Conservation (phyloP, 2,329 filamentous ascomycete species). For the Cladosporium sp. region DNA sequence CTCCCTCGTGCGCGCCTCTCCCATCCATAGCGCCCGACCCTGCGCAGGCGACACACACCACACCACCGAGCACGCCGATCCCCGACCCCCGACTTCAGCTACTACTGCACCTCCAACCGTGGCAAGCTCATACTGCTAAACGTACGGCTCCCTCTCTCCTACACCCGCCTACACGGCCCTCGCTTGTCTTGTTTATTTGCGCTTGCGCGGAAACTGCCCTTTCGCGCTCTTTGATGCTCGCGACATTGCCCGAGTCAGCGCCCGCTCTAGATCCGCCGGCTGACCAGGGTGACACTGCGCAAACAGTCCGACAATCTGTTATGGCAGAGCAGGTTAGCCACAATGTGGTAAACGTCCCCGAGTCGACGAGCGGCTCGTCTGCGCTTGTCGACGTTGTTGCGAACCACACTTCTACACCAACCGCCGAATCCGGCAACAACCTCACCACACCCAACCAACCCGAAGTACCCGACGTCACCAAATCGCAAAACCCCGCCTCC, state of each 20-base stretch:
- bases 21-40: not conserved
- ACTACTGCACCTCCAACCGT: conserved; percentile 3
- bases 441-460: conserved; percentile 37
- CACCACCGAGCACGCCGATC: conserved; percentile 6
- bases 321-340: conserved; percentile 68
- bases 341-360: conserved; percentile 68
- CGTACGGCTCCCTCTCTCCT: not conserved
- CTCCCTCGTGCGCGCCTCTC: conserved; percentile 5
- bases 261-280: conserved; percentile 3
- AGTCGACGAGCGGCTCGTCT: conserved; percentile 61
- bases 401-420: conserved; percentile 49
- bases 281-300: conserved; percentile 9
- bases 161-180: not conserved
- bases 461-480: conserved; percentile 22
- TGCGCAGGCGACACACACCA: not conserved
- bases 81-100: conserved; percentile 6
- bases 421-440: conserved; percentile 49
- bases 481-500: conserved; percentile 15
- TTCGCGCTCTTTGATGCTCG: conserved; percentile 1
- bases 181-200: not conserved
- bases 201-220: not conserved
- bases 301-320: conserved; percentile 47
- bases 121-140: conserved; percentile 13
- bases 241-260: conserved; percentile 10
- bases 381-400: conserved; percentile 61